Evolutionary conservation across 2,329 filamentous ascomycete species (phyloP).

Genomic region (Leptographium lundbergii): DNA sequence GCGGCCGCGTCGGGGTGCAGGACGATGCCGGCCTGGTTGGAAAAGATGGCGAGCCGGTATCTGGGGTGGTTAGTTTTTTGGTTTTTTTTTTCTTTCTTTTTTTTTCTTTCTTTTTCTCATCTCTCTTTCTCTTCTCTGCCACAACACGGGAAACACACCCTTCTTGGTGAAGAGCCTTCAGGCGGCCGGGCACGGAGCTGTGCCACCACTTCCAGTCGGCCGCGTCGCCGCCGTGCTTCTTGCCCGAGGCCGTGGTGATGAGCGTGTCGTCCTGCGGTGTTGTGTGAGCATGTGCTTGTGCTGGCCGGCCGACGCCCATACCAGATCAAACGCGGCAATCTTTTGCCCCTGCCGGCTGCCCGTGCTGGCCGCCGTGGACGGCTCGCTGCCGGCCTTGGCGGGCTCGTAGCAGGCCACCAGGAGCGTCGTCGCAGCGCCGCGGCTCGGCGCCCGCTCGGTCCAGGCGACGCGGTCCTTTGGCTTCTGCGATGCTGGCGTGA

Average conservation of each 20-base stretch:
- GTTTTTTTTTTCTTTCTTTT: no score
- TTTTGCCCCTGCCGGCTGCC: conserved; percentile 28
- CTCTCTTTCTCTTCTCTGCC: no score
- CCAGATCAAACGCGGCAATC: conserved; percentile 60
- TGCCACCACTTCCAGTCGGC: conserved; percentile 96
- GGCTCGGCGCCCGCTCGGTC: conserved; percentile 46
- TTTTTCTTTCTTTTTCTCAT: no score
- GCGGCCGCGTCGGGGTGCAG: conserved; percentile 45
- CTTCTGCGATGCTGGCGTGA: conserved; percentile 77
- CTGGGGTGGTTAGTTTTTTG: conserved; percentile 35
- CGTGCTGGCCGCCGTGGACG: neutral
- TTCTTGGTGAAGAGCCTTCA: conserved; percentile 49
- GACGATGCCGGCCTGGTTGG: conserved; percentile 77
- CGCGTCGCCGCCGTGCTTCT: conserved; percentile 57
- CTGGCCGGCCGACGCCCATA: neutral
- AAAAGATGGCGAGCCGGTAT: conserved; percentile 63
- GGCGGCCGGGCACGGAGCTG: conserved; percentile 47
- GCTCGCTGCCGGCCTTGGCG: conserved; percentile 11
- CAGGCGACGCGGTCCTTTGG: conserved; percentile 64
- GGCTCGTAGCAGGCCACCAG: conserved; percentile 62
- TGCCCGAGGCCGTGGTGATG: conserved; percentile 68
- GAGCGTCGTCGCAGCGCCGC: conserved; percentile 42
- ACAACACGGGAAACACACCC: no score
- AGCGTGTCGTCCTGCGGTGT: conserved; percentile 66
- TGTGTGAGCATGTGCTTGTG: neutral